phyloP scores from a whole-genome alignment of 129 eudicot genomes.

The Silybum marianum region DNA sequence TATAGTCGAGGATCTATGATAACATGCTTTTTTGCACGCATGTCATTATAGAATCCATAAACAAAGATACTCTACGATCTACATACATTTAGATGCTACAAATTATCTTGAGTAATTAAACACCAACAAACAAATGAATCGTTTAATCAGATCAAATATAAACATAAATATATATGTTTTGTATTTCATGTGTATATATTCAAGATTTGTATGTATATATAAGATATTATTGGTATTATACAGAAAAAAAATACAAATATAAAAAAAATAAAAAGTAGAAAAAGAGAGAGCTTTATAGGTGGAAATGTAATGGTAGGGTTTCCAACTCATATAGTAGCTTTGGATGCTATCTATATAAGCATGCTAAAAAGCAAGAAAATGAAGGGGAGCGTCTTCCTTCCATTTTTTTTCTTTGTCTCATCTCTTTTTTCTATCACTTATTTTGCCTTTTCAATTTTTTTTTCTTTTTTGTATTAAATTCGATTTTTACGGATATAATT shows the following conservation, averaged over 20 bases:
- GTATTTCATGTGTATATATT: not conserved
- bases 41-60: not conserved
- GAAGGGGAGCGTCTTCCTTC: constrained; percentile 40
- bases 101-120: not conserved
- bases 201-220: not conserved
- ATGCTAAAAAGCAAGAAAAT: constrained; percentile 46
- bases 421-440: constrained; percentile 24
- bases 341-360: constrained; percentile 49
- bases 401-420: constrained; percentile 37
- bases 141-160: not conserved
- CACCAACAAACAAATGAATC: not conserved
- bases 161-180: not conserved
- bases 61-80: not conserved
- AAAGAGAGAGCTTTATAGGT: constrained; percentile 25
- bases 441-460: constrained; percentile 22
- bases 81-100: not conserved
- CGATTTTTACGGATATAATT: not conserved
- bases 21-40: not conserved
- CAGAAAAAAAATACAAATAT: not conserved
- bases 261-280: not conserved
- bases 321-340: constrained; percentile 55
- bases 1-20: not conserved
- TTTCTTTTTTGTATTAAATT: not conserved
- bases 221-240: not conserved
- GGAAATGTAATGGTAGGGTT: constrained; percentile 45